Conservation (phyloP, 441 rosid genomes). For the Populus hybrid region DNA sequence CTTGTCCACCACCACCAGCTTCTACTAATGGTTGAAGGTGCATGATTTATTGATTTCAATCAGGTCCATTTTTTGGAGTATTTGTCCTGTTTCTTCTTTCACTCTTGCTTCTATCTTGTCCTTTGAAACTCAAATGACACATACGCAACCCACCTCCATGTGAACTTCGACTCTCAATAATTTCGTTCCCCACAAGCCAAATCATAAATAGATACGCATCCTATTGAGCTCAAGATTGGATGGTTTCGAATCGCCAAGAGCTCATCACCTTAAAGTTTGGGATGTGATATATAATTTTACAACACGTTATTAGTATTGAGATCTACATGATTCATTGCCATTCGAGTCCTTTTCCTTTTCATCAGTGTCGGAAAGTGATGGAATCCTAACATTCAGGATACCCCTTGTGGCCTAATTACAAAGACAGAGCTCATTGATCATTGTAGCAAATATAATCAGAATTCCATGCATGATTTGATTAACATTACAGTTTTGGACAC, state of each 20-base stretch:
- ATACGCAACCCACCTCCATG: conserved; percentile 24
- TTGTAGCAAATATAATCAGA: conserved; percentile 1
- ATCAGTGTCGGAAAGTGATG: conserved; percentile 19
- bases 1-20: conserved; percentile 29
- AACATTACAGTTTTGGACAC: conserved; percentile 10
- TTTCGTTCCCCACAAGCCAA: conserved; percentile 32
- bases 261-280: conserved; percentile 1
- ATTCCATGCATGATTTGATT: conserved; percentile 20
- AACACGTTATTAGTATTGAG: background rate
- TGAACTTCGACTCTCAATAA: conserved; percentile 28
- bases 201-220: conserved; percentile 17
- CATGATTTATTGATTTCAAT: conserved; percentile 15
- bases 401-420: conserved; percentile 2
- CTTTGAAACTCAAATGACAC: conserved; percentile 10
- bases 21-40: conserved; percentile 10
- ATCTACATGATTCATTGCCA: conserved; percentile 1
- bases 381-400: conserved; percentile 16
- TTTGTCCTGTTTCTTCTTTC: background rate
- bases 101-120: conserved; percentile 3
- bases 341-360: background rate
- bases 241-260: background rate
- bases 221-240: background rate
- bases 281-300: background rate
- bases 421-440: background rate
- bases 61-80: conserved; percentile 9